phyloP scores from a whole-genome alignment of 1,284 basidiomycete genomes.

The Ustilago sp. region DNA sequence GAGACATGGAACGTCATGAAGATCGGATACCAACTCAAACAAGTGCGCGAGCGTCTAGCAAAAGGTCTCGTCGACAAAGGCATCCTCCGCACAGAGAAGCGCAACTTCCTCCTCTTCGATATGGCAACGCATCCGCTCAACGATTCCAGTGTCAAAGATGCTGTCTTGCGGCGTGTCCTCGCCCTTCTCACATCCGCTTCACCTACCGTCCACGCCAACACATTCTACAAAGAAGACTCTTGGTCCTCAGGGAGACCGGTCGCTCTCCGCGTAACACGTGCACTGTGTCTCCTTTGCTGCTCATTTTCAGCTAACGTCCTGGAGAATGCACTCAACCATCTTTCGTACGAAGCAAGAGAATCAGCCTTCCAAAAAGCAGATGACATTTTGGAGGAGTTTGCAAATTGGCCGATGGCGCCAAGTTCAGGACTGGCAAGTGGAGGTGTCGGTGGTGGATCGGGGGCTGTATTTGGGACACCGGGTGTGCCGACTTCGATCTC shows the following conservation, averaged over 20 bases:
- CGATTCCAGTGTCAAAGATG: constrained; percentile 64
- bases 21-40: constrained; percentile 68
- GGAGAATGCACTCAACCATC: constrained; percentile 66
- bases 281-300: constrained; percentile 63
- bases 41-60: constrained; percentile 67
- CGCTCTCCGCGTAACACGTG: constrained; percentile 56
- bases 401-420: constrained; percentile 68
- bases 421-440: constrained; percentile 46
- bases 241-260: constrained; percentile 29
- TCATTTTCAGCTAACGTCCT: constrained; percentile 65
- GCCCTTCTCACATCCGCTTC: constrained; percentile 57
- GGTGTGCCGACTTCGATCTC: constrained; percentile 33
- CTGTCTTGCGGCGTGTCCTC: constrained; percentile 62
- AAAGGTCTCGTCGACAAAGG: constrained; percentile 69
- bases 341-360: constrained; percentile 63
- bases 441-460: constrained; percentile 36
- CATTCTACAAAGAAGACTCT: constrained; percentile 61
- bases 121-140: constrained; percentile 69
- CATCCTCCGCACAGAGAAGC: constrained; percentile 68
- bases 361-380: constrained; percentile 63
- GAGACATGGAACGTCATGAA: constrained; percentile 69
- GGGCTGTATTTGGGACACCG: constrained; percentile 11
- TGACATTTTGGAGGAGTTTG: constrained; percentile 62
- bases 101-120: constrained; percentile 68
- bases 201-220: constrained; percentile 48